phyloP scores from a whole-genome alignment of 2,329 filamentous ascomycete genomes.

The Pseudopyrenochaeta lycopersici region DNA sequence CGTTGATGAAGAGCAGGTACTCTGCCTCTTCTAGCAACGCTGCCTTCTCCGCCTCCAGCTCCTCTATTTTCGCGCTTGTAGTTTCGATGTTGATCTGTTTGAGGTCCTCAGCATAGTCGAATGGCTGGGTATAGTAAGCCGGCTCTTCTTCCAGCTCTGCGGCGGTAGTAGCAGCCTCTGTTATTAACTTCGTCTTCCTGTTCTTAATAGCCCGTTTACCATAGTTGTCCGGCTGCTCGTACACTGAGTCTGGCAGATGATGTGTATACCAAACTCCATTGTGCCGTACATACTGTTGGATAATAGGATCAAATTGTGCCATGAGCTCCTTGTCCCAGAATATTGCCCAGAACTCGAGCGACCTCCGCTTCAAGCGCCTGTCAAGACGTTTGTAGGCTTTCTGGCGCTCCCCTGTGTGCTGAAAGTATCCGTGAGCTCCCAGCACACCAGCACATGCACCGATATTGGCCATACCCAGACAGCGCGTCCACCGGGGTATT shows the following conservation, averaged over 20 bases:
- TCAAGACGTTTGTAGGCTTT: slow-evolving; percentile 29
- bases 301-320: slow-evolving; percentile 29
- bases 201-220: slow-evolving; percentile 1
- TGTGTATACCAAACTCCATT: slow-evolving; percentile 34
- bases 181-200: background rate
- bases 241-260: slow-evolving; percentile 25
- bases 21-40: slow-evolving; percentile 30
- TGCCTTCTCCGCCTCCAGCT: slow-evolving; percentile 21
- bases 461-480: slow-evolving; percentile 33
- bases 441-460: slow-evolving; percentile 34
- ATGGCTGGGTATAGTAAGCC: slow-evolving; percentile 26
- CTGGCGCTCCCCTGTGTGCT: slow-evolving; percentile 39
- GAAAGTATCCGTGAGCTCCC: slow-evolving; percentile 33
- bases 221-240: slow-evolving; percentile 22
- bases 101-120: slow-evolving; percentile 33
- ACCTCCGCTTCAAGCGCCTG: slow-evolving; percentile 20
- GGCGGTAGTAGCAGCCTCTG: background rate
- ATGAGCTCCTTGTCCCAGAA: slow-evolving; percentile 37
- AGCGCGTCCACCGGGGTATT: slow-evolving; percentile 33
- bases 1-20: slow-evolving; percentile 25
- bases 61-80: slow-evolving; percentile 16
- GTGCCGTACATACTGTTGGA: slow-evolving; percentile 39
- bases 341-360: slow-evolving; percentile 35
- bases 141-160: slow-evolving; percentile 9
- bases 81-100: slow-evolving; percentile 17